Percentiles rank a stretch among this genome's conserved stretches.
These are phyloP conservation scores for Musa beccarii DNA, from an alignment of 176 grass and related monocot species.

Conservation along the genomic window DNA sequence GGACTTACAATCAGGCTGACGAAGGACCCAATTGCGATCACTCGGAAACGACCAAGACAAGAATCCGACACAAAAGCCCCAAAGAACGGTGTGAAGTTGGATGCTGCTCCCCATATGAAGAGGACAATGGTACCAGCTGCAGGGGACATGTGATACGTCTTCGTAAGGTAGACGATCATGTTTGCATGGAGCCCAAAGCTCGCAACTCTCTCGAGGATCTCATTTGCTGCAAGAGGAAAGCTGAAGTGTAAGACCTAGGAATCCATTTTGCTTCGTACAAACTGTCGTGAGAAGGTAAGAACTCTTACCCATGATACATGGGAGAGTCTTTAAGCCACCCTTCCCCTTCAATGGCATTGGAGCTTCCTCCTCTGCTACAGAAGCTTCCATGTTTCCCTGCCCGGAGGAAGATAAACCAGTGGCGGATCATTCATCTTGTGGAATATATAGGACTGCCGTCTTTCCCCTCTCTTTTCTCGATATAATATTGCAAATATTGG, in stretches of 20 bases:
- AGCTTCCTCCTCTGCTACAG: background rate
- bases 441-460: background rate
- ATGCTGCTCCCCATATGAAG: conserved; percentile 30
- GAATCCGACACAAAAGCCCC: conserved; percentile 51
- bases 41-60: conserved; percentile 40
- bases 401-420: background rate
- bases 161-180: conserved; percentile 63
- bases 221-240: conserved; percentile 36
- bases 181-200: conserved; percentile 39
- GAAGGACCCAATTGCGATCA: conserved; percentile 43
- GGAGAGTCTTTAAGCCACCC: conserved; percentile 58
- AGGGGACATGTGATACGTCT: conserved; percentile 31
- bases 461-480: too few species aligned
- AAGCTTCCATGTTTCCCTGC: too few species aligned
- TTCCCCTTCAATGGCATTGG: conserved; percentile 12
- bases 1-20: conserved; percentile 36
- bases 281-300: background rate
- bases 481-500: too few species aligned
- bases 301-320: conserved; percentile 56
- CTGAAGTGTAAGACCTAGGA: background rate
- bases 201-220: conserved; percentile 65
- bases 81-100: conserved; percentile 46
- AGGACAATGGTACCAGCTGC: conserved; percentile 24
- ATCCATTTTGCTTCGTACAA: too few species aligned
- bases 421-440: background rate